Base-by-base conservation (phyloP, 148 eudicot genomes). In the Heliosperma pusillum region DNA sequence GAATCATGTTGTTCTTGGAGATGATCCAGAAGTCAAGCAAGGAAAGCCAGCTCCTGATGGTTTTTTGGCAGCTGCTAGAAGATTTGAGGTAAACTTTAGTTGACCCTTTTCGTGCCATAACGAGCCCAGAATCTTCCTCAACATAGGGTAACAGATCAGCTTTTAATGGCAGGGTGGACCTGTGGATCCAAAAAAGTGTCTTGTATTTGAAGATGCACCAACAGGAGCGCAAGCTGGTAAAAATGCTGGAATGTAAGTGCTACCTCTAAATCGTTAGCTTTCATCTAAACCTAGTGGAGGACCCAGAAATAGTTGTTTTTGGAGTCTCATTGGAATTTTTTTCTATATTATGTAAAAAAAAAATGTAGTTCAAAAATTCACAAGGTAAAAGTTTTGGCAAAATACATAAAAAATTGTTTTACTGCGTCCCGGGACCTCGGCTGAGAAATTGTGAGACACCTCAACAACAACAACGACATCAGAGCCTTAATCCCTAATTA, bases 121-220 rank as follows among this genome's bases (percentile, higher is more conserved):
- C 2, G 16, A 8, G 24, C 64, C 9, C 44, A 47, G 30, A 66
- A 44, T 17, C 13, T 19, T 72, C 30, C 21, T 24, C 20, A 78
- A 24, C 70, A 66, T 40, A n/a, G n/a, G 26, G 50, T 73, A 21
- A 71, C 44, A 20, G 13, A 60, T 55, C 55, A 26, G 42, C 66
- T 33, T 80, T 33, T 53, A 52, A 83, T 78, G 77, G 79, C 88
- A 94, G 97, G 97, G 92, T 56, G 97, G 88, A 80, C 87, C 90
- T 9, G 73, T 92, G 44, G 92, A 92, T 80, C 86, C 96, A 24
- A 65, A 79, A 42, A 86, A 74, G 60, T 80, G 86, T 74, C 92
- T 94, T 82, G 96, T 94, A 60, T 94, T 94, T 76, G 97, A 94
- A 85, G 98, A 94, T 82, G 97, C 98, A 52, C 98, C 98, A 21